Percentiles rank a stretch among this genome's conserved stretches.
phyloP scores from a whole-genome alignment of 208 protist species.

The Leishmania tropica region DNA sequence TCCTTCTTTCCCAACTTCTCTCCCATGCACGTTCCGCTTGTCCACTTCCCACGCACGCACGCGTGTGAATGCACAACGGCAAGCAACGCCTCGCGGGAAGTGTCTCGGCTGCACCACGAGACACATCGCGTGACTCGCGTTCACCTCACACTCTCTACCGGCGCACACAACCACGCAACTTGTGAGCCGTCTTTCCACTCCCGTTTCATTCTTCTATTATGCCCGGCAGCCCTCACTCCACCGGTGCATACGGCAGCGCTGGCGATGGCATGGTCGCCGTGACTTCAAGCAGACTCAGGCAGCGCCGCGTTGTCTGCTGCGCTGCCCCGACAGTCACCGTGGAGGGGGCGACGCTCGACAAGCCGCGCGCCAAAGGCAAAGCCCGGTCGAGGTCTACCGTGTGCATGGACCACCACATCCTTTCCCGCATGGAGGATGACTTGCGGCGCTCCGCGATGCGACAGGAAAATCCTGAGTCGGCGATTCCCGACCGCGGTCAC shows the following conservation, averaged over 20 bases:
- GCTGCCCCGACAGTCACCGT: slow-evolving; percentile 5
- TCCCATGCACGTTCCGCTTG: background rate
- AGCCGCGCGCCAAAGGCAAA: background rate
- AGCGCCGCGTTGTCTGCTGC: slow-evolving; percentile 23
- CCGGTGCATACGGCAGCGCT: background rate
- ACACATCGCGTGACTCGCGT: background rate
- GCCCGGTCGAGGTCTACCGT: slow-evolving; percentile 29
- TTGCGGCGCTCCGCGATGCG: slow-evolving; percentile 34
- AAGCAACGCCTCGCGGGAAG: background rate
- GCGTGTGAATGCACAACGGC: background rate
- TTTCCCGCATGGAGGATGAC: slow-evolving; percentile 50
- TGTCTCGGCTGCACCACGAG: background rate
- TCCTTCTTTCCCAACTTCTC: background rate
- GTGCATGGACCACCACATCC: slow-evolving; percentile 63
- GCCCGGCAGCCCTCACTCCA: background rate
- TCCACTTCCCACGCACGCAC: background rate
- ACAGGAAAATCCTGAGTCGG: slow-evolving; percentile 36
- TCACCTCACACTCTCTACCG: background rate
- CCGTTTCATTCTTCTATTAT: background rate
- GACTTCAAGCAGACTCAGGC: background rate
- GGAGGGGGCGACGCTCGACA: slow-evolving; percentile 13
- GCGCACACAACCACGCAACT: background rate
- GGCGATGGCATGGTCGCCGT: background rate
- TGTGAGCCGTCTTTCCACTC: background rate
- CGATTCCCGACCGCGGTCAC: slow-evolving; percentile 32